These are phyloP conservation scores for Botrytis medusae DNA, from an alignment of 2,329 filamentous ascomycete species.

Conservation along the genomic window DNA sequence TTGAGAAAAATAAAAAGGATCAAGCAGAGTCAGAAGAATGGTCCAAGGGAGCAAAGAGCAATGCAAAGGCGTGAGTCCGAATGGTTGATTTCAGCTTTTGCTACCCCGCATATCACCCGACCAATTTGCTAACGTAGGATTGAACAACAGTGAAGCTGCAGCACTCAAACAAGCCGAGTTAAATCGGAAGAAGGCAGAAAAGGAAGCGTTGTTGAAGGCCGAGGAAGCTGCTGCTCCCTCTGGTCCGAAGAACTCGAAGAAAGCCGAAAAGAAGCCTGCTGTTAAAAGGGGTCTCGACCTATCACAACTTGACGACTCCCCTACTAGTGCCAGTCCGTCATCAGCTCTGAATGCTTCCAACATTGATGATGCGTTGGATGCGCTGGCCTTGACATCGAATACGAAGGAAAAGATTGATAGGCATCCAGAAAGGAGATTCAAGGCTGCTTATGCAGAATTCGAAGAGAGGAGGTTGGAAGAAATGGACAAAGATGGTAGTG, in stretches of 20 bases:
- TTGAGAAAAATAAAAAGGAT: slow-evolving; percentile 63
- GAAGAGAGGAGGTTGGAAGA: slow-evolving; percentile 80
- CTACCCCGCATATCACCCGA: slow-evolving; percentile 22
- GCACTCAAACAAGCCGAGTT: slow-evolving; percentile 79
- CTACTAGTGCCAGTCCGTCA: slow-evolving; percentile 44
- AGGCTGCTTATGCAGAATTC: slow-evolving; percentile 79
- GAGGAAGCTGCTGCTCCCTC: slow-evolving; percentile 69
- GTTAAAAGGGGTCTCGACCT: slow-evolving; percentile 67
- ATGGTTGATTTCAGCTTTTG: slow-evolving; percentile 14
- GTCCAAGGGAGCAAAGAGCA: slow-evolving; percentile 82
- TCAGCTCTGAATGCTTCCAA: slow-evolving; percentile 74
- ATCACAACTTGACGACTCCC: slow-evolving; percentile 63
- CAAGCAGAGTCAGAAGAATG: slow-evolving; percentile 74
- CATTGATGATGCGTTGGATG: slow-evolving; percentile 92
- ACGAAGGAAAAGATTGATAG: slow-evolving; percentile 74
- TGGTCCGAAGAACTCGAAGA: slow-evolving; percentile 55
- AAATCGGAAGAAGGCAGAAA: slow-evolving; percentile 88
- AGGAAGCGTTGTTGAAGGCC: slow-evolving; percentile 75
- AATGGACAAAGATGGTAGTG: slow-evolving; percentile 77
- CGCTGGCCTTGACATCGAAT: slow-evolving; percentile 64
- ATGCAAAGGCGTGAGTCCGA: slow-evolving; percentile 74
- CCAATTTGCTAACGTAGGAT: slow-evolving; percentile 24
- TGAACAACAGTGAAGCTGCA: slow-evolving; percentile 68
- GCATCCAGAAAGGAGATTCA: slow-evolving; percentile 84
- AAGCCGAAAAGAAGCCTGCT: slow-evolving; percentile 64